Conservation (phyloP, 2,329 filamentous ascomycete species). For the Colletotrichum musicola region DNA sequence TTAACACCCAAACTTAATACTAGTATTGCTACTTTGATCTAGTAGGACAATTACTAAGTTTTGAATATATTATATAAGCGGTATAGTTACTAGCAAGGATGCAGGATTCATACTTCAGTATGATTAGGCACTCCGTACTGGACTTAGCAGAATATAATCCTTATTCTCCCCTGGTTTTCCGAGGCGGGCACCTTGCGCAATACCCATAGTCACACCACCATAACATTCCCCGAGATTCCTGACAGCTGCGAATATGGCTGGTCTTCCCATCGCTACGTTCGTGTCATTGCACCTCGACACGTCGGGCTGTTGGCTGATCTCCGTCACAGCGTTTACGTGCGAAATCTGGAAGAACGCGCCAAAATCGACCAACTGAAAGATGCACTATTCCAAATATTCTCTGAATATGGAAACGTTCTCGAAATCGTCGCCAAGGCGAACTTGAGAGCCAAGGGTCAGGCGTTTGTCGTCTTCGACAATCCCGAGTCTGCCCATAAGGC, state of each 20-base stretch:
- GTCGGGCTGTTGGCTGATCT: conserved; percentile 55
- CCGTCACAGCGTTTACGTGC: conserved; percentile 71
- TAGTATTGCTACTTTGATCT: too few relatives aligned
- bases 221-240: not conserved
- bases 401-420: conserved; percentile 86
- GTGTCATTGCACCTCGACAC: conserved; percentile 81
- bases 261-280: conserved; percentile 73
- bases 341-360: conserved; percentile 93
- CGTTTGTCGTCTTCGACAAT: conserved; percentile 91
- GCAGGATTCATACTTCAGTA: too few relatives aligned
- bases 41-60: too few relatives aligned
- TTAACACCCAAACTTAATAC: too few relatives aligned
- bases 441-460: conserved; percentile 92
- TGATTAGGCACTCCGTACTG: too few relatives aligned
- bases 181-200: too few relatives aligned
- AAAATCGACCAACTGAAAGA: conserved; percentile 83
- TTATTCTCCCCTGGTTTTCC: too few relatives aligned
- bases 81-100: too few relatives aligned
- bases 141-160: too few relatives aligned
- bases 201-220: not conserved
- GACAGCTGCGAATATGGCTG: conserved; percentile 46
- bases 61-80: too few relatives aligned
- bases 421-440: conserved; percentile 92
- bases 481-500: conserved; percentile 84
- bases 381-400: conserved; percentile 82